Base-by-base conservation (phyloP, 495 filamentous ascomycete species). In the Gamarada debralockiae region DNA sequence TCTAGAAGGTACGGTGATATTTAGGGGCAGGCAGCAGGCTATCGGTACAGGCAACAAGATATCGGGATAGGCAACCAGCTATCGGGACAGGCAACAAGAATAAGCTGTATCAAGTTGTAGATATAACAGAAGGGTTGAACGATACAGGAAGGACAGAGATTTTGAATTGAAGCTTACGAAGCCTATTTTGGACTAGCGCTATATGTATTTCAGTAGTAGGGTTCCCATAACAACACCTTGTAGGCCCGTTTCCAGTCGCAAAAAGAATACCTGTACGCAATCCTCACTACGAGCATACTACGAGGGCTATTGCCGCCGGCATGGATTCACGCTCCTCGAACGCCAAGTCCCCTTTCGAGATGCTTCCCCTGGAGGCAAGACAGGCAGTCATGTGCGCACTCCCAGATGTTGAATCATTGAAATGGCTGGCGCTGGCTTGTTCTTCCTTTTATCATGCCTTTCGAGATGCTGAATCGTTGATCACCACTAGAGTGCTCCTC, bases 351-450 rank as follows among this genome's bases (percentile, higher is more conserved):
- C 49, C n/a, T 5, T 20, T 52, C 14, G 49, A 52, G 27, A 22
- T 6, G 10, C 38, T 52, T 52, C 49, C 49, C 8, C 8, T 52
- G 4, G 39, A 52, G 29, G 17, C 27, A 18, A 23, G 29, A n/a
- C 49, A 52, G 39, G 39, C 49, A 42, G 27, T 52, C 37, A 52
- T 43, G 49, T 15, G 14, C 13, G 24, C 39, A 20, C 49, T 52
- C 14, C 22, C 22, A 7, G 49, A 52, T 17, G 37, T 34, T 43
- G 15, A 40, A 15, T 42, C 37, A 29, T 27, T 52, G 15, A 40
- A 27, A 43, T 52, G 21, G 23, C 6, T 52, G 15, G 27, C 34
- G 13, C 25, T 52, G n/a, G 2, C 49, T 23, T 42, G 37, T 22
- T 43, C 49, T 18, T 42, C 49, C n/a, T 18, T 42, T 21, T 43